Evolutionary conservation across 345 rosid genomes (phyloP).

Genomic region (Euphorbia pulcherrima): DNA sequence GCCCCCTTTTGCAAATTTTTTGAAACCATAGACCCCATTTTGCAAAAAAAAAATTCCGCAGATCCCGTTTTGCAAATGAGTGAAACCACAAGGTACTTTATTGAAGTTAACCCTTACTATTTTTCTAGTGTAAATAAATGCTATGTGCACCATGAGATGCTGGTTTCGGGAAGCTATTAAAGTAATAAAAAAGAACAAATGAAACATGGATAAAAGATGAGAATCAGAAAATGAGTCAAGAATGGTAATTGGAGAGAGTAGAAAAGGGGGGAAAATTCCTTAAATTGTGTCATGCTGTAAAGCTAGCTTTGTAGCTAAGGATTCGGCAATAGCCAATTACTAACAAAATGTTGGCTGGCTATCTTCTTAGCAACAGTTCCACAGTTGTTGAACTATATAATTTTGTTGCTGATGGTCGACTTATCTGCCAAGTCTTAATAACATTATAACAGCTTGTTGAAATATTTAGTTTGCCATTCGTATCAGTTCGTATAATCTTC

Average conservation of each 20-base stretch:
- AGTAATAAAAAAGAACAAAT: background rate
- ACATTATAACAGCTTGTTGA: background rate
- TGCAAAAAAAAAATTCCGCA: too few species aligned
- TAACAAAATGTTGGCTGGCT: background rate
- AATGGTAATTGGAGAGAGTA: background rate
- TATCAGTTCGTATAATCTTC: background rate
- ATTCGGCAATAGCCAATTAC: background rate
- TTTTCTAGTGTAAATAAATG: too few species aligned
- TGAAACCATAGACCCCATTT: too few species aligned
- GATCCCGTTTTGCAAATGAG: too few species aligned
- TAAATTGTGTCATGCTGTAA: background rate
- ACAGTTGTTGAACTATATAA: background rate
- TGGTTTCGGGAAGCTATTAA: background rate
- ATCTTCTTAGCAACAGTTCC: background rate
- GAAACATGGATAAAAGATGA: background rate
- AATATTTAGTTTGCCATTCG: background rate
- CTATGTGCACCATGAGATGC: too few species aligned
- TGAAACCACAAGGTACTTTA: too few species aligned
- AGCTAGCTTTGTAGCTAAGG: background rate
- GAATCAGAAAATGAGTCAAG: background rate
- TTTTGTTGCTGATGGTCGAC: background rate
- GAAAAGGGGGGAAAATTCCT: background rate
- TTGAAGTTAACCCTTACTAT: too few species aligned
- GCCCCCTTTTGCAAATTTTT: too few species aligned
- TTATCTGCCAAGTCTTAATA: background rate